A percentile compares a stretch with the other conserved stretches of the same genome.
These are phyloP conservation scores for Malassezia brasiliensis DNA, from an alignment of 1,284 basidiomycete species.

Conservation along the genomic window DNA sequence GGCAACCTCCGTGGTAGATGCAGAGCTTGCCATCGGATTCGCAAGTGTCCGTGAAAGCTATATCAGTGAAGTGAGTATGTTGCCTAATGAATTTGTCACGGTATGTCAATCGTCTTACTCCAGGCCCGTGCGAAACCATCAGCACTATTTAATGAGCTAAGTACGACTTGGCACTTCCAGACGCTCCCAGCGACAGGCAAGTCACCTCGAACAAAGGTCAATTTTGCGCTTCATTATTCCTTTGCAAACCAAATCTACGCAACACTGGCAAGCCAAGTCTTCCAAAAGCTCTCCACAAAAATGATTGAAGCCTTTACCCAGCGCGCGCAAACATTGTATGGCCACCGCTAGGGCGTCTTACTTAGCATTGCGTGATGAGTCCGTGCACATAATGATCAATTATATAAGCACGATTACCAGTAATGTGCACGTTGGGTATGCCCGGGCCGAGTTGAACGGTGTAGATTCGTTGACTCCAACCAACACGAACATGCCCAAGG, in stretches of 20 bases:
- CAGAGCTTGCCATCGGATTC: conserved; percentile 80
- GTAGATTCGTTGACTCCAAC: too few species aligned
- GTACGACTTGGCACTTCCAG: conserved; percentile 58
- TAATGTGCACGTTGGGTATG: neutral
- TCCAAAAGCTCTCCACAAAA: conserved; percentile 71
- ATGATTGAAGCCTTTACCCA: conserved; percentile 89
- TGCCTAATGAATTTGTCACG: conserved; percentile 65
- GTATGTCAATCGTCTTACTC: conserved; percentile 54
- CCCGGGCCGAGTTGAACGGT: neutral
- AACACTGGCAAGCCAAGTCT: conserved; percentile 67
- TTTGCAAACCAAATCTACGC: conserved; percentile 81
- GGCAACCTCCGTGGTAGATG: conserved; percentile 50
- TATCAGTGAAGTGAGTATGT: conserved; percentile 69
- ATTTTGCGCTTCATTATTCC: conserved; percentile 60
- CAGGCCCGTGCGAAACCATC: conserved; percentile 71
- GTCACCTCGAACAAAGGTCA: conserved; percentile 17
- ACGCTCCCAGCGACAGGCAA: neutral
- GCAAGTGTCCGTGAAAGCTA: conserved; percentile 78
- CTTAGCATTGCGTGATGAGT: neutral
- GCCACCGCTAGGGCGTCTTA: neutral
- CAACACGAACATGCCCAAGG: conserved; percentile 21
- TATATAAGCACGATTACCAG: neutral
- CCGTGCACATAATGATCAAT: neutral
- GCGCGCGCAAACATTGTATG: conserved; percentile 53
- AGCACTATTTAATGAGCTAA: conserved; percentile 72